Percentiles rank a stretch among this genome's conserved stretches.
These are phyloP conservation scores for Euphorbia celastroides DNA, from an alignment of 441 rosid genomes.

Conservation along the genomic window DNA sequence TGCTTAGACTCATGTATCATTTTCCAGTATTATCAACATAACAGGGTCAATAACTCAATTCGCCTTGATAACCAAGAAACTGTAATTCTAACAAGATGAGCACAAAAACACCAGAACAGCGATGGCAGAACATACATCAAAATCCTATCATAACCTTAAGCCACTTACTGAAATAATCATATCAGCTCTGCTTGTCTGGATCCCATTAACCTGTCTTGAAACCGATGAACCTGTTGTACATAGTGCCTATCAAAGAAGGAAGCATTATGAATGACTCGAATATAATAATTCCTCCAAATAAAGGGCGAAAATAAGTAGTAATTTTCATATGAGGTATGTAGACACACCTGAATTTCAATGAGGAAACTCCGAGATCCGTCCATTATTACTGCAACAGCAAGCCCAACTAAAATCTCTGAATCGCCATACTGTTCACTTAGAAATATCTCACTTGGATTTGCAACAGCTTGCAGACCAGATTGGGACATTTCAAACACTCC, in stretches of 20 bases:
- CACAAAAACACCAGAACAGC: neutral
- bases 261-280: neutral
- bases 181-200: slow-evolving; percentile 77
- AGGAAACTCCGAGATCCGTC: slow-evolving; percentile 91
- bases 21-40: neutral
- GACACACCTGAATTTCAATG: slow-evolving; percentile 75
- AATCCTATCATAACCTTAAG: slow-evolving; percentile 1
- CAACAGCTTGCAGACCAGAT: slow-evolving; percentile 66
- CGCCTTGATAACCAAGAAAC: neutral
- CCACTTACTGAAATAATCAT: slow-evolving; percentile 83
- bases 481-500: slow-evolving; percentile 93
- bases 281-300: neutral
- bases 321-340: neutral
- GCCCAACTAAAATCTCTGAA: slow-evolving; percentile 81
- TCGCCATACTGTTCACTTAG: slow-evolving; percentile 64
- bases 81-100: neutral
- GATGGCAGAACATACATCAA: slow-evolving; percentile 4
- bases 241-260: slow-evolving; percentile 48
- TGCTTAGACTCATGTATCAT: neutral
- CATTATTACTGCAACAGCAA: slow-evolving; percentile 86
- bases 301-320: slow-evolving; percentile 3
- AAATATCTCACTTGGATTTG: slow-evolving; percentile 83
- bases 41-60: neutral
- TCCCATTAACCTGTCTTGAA: slow-evolving; percentile 73
- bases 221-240: slow-evolving; percentile 58